A percentile compares a stretch with the other conserved stretches of the same genome.
Conservation (phyloP, 345 rosid genomes). For the Nephelium lappaceum region DNA sequence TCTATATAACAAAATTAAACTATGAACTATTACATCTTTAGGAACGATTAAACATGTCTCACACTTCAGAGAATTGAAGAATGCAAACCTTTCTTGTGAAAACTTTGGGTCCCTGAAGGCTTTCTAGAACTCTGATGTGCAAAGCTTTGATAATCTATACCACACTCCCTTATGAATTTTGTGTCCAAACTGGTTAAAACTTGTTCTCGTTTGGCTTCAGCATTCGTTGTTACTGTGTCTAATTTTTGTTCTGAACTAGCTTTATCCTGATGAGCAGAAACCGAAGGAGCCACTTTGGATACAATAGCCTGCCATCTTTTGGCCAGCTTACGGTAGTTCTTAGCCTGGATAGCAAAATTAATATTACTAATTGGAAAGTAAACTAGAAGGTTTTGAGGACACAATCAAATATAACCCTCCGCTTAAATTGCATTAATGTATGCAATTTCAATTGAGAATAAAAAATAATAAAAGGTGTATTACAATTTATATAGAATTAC, state of each 20-base stretch:
- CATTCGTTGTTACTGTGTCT: slow-evolving; percentile 13
- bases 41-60: not conserved
- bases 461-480: not conserved
- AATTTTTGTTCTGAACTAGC: slow-evolving; percentile 24
- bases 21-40: not conserved
- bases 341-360: slow-evolving; percentile 46
- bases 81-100: slow-evolving; percentile 38
- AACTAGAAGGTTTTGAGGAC: not conserved
- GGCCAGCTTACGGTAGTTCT: slow-evolving; percentile 39
- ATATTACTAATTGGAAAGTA: not conserved
- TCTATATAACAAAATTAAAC: not conserved
- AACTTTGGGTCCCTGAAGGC: slow-evolving; percentile 25
- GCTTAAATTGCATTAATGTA: slow-evolving; percentile 8
- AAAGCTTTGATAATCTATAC: not conserved
- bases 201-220: slow-evolving; percentile 23
- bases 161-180: not conserved
- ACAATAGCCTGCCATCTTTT: slow-evolving; percentile 41
- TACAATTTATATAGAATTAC: not conserved
- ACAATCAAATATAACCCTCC: not conserved
- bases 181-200: slow-evolving; percentile 21
- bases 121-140: slow-evolving; percentile 26
- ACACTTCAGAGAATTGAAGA: slow-evolving; percentile 1
- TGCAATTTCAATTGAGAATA: not conserved
- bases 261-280: slow-evolving; percentile 27
- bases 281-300: slow-evolving; percentile 48